Evolutionary conservation across 73 alveolate species (phyloP).

Genomic region (Stentor roeselii): DNA sequence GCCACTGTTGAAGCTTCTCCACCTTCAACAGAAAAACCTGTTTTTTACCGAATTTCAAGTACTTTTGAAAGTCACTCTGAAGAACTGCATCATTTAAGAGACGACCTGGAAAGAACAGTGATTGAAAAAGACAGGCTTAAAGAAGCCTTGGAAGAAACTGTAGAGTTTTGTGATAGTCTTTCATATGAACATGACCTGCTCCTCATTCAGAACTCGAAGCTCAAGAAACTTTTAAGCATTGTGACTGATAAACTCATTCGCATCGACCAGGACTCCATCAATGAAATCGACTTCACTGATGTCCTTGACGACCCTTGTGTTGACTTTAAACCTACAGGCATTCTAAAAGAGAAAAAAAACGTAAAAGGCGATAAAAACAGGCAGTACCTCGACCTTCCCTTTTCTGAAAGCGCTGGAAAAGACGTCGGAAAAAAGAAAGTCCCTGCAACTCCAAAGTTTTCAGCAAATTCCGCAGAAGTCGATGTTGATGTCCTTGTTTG

Average conservation of each 20-base stretch:
- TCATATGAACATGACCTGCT: conserved; percentile 20
- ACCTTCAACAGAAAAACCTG: conserved; percentile 16
- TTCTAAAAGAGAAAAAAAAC: neutral
- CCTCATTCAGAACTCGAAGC: conserved; percentile 4
- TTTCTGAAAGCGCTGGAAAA: conserved; percentile 16
- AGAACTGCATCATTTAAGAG: neutral
- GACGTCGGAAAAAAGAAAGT: neutral
- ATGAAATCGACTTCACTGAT: neutral
- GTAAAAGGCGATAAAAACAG: neutral
- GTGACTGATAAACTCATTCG: conserved; percentile 23
- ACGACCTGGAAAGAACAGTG: neutral
- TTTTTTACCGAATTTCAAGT: neutral
- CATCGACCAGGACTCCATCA: neutral
- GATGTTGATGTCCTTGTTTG: neutral
- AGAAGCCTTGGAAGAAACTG: conserved; percentile 20
- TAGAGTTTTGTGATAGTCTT: conserved; percentile 8
- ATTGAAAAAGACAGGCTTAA: conserved; percentile 6
- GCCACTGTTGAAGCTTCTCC: conserved; percentile 23
- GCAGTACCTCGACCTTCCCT: neutral
- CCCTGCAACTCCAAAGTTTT: conserved; percentile 22
- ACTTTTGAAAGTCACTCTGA: neutral
- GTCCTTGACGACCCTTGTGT: neutral
- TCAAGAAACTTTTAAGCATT: neutral
- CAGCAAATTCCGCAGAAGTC: neutral
- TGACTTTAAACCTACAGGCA: conserved; percentile 19